Evolutionary conservation across 1,139 yeast genomes (phyloP).

Genomic region (Taphrina betulina): DNA sequence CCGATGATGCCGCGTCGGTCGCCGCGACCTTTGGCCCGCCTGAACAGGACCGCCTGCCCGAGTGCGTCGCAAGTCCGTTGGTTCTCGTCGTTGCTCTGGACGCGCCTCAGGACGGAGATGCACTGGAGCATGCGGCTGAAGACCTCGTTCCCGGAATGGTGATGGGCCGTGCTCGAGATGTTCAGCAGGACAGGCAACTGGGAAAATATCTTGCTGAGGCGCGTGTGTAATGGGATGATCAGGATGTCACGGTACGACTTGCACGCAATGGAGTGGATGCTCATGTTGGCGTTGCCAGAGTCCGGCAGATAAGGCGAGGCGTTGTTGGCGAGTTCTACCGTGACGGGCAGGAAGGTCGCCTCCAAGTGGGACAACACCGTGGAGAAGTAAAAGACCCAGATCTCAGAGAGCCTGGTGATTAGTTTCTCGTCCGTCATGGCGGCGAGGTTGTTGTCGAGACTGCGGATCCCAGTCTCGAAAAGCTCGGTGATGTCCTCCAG

Average conservation of each 20-base stretch:
- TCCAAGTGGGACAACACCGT: slow-evolving; percentile 58
- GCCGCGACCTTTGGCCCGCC: slow-evolving; percentile 27
- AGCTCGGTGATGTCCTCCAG: slow-evolving; percentile 52
- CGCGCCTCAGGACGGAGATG: slow-evolving; percentile 54
- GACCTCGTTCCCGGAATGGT: slow-evolving; percentile 40
- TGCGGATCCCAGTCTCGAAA: slow-evolving; percentile 49
- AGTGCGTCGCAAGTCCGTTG: slow-evolving; percentile 56
- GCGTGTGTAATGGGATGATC: slow-evolving; percentile 45
- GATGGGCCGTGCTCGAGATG: slow-evolving; percentile 30
- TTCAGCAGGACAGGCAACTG: slow-evolving; percentile 31
- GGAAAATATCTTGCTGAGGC: slow-evolving; percentile 15
- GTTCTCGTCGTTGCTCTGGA: slow-evolving; percentile 54
- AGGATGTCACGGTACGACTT: slow-evolving; percentile 46
- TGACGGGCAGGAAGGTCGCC: slow-evolving; percentile 62
- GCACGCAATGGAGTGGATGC: slow-evolving; percentile 44
- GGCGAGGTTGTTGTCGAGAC: slow-evolving; percentile 46
- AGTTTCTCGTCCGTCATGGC: slow-evolving; percentile 39
- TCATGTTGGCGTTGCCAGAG: slow-evolving; percentile 3
- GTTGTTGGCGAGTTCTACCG: slow-evolving; percentile 51
- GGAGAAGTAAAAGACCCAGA: slow-evolving; percentile 59
- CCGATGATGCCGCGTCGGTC: slow-evolving; percentile 33
- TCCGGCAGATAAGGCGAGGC: slow-evolving; percentile 40
- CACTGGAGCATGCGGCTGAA: slow-evolving; percentile 54
- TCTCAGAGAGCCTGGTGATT: slow-evolving; percentile 43
- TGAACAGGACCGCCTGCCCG: slow-evolving; percentile 31